Percentiles rank a stretch among this genome's conserved stretches.
phyloP scores from a whole-genome alignment of 2,329 filamentous ascomycete genomes.

The Cyclaneusma minus region DNA sequence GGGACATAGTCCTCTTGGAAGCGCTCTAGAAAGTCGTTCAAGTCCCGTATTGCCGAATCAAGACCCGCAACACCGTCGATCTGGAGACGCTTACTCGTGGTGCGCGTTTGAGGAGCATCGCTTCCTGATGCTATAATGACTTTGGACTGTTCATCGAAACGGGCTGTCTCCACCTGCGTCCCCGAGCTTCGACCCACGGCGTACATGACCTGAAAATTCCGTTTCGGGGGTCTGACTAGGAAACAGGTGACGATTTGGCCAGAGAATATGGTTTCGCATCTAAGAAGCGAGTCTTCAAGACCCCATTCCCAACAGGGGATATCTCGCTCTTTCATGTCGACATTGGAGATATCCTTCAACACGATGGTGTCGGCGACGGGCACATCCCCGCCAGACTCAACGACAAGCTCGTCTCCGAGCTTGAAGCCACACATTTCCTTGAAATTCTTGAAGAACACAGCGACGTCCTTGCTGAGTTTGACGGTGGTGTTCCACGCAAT shows the following conservation, averaged over 20 bases:
- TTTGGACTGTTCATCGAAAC: slow-evolving; percentile 10
- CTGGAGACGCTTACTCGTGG: slow-evolving; percentile 19
- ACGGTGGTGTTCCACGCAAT: slow-evolving; percentile 46
- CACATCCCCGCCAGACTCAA: slow-evolving; percentile 35
- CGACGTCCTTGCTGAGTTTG: slow-evolving; percentile 49
- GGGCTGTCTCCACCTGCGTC: slow-evolving; percentile 27
- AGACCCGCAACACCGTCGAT: slow-evolving; percentile 52
- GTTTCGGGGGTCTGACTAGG: slow-evolving; percentile 35
- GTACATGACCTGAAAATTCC: slow-evolving; percentile 43
- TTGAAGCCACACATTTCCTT: slow-evolving; percentile 59
- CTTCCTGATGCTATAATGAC: slow-evolving; percentile 11
- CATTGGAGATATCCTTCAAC: slow-evolving; percentile 40
- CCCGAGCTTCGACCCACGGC: slow-evolving; percentile 33
- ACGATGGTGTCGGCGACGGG: slow-evolving; percentile 40
- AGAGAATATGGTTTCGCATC: slow-evolving; percentile 38
- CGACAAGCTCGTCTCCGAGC: slow-evolving; percentile 51
- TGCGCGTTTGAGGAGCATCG: slow-evolving; percentile 10
- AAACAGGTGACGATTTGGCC: slow-evolving; percentile 57
- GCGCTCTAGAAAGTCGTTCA: slow-evolving; percentile 50
- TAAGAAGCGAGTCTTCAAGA: slow-evolving; percentile 25
- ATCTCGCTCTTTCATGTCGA: slow-evolving; percentile 21
- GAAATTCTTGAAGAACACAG: slow-evolving; percentile 59
- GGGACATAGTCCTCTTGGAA: slow-evolving; percentile 28
- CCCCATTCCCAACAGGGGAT: slow-evolving; percentile 30
- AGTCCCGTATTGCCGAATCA: slow-evolving; percentile 39